Evolutionary conservation across 1,284 basidiomycete species (phyloP).

Genomic region (Ustilago curta): DNA sequence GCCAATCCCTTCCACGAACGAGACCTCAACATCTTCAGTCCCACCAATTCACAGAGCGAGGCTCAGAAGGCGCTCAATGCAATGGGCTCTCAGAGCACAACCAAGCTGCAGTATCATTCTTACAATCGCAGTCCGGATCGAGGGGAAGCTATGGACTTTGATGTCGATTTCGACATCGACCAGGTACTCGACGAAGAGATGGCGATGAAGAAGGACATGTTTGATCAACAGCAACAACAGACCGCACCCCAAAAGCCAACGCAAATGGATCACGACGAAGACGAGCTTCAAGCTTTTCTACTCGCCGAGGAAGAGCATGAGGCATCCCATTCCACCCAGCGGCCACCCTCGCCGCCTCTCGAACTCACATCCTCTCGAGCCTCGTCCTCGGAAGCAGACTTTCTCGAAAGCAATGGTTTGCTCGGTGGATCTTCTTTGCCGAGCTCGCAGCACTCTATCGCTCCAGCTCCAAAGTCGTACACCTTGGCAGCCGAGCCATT

Average conservation of each 20-base stretch:
- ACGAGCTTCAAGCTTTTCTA: slow-evolving; percentile 44
- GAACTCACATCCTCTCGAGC: slow-evolving; percentile 8
- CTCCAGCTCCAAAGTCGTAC: slow-evolving; percentile 8
- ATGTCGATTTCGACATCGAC: slow-evolving; percentile 39
- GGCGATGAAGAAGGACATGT: neutral
- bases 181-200: slow-evolving; percentile 44
- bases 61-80: slow-evolving; percentile 48
- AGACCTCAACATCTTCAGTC: slow-evolving; percentile 26
- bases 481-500: slow-evolving; percentile 1
- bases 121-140: slow-evolving; percentile 12
- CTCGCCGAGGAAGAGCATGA: slow-evolving; percentile 28
- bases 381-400: slow-evolving; percentile 24
- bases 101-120: slow-evolving; percentile 7
- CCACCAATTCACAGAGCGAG: slow-evolving; percentile 27
- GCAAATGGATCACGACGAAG: slow-evolving; percentile 17
- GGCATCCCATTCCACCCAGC: neutral
- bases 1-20: slow-evolving; percentile 23
- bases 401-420: slow-evolving; percentile 46
- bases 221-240: neutral
- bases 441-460: slow-evolving; percentile 28
- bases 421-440: slow-evolving; percentile 35
- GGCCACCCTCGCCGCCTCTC: slow-evolving; percentile 4
- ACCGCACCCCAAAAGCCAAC: neutral
- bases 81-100: slow-evolving; percentile 21
- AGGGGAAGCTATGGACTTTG: slow-evolving; percentile 28